A percentile compares a stretch with the other conserved stretches of the same genome.
phyloP scores from a whole-genome alignment of 1,284 basidiomycete genomes.

The Cutaneotrichosporon curvatum region DNA sequence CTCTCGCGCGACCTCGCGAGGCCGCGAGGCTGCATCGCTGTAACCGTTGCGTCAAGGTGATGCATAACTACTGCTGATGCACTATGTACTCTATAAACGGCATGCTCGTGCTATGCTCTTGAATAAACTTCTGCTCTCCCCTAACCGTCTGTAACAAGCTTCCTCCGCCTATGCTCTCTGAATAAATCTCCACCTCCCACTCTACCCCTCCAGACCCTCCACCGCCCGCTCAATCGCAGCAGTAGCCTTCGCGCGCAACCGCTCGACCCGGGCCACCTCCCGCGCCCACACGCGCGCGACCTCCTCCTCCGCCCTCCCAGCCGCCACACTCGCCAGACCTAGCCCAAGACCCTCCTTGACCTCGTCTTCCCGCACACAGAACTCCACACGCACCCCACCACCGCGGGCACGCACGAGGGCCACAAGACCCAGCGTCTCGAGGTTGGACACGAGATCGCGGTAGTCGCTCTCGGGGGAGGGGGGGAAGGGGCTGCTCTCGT shows the following conservation, averaged over 20 bases:
- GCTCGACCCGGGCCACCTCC: conserved; percentile 23
- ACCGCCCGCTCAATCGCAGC: conserved; percentile 10
- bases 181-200: neutral
- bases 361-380: conserved; percentile 37
- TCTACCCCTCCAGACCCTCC: conserved; percentile 4
- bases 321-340: neutral
- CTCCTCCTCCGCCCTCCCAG: conserved; percentile 27
- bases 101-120: no score
- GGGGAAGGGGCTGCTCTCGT: conserved; percentile 34
- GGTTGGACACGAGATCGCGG: conserved; percentile 42
- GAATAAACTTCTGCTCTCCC: no score
- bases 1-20: no score
- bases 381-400: conserved; percentile 22
- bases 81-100: no score
- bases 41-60: no score
- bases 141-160: no score
- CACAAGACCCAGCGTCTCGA: conserved; percentile 42
- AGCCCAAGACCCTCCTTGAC: conserved; percentile 29
- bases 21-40: no score
- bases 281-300: conserved; percentile 28
- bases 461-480: conserved; percentile 44
- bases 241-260: conserved; percentile 8
- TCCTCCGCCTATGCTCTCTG: no score
- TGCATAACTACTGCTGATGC: no score
- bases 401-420: conserved; percentile 13